These are phyloP conservation scores for Somion occarium DNA, from an alignment of 1,284 basidiomycete species.

Conservation along the genomic window DNA sequence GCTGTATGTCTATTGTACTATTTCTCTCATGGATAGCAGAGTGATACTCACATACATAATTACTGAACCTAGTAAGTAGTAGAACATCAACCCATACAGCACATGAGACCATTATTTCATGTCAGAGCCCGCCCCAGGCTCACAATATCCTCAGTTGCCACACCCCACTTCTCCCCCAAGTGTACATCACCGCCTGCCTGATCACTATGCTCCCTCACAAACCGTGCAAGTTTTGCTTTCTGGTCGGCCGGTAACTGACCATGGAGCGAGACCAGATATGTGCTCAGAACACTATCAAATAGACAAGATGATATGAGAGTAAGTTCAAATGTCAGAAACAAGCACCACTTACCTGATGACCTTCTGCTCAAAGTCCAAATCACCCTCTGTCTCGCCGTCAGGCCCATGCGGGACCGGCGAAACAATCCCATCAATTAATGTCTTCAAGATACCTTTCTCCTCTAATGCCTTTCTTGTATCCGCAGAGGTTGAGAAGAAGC, in stretches of 20 bases:
- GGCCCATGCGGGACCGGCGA: conserved; percentile 58
- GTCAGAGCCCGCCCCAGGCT: not conserved
- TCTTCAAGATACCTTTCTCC: conserved; percentile 37
- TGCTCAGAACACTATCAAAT: conserved; percentile 47
- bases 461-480: conserved; percentile 46
- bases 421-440: conserved; percentile 40
- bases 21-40: too few species aligned
- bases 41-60: too few species aligned
- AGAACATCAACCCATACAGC: too few species aligned
- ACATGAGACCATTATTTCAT: too few species aligned
- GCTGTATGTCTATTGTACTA: too few species aligned
- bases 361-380: conserved; percentile 83
- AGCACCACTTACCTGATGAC: conserved; percentile 48
- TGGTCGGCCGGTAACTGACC: conserved; percentile 39
- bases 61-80: too few species aligned
- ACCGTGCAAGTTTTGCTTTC: conserved; percentile 34
- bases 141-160: conserved; percentile 8
- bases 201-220: conserved; percentile 24
- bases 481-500: conserved; percentile 44
- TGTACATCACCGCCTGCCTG: conserved; percentile 16
- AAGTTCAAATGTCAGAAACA: not conserved
- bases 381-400: conserved; percentile 66
- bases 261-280: conserved; percentile 43
- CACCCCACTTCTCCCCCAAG: conserved; percentile 23
- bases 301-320: not conserved